Evolutionary conservation across 371 early-diverging fungal species (phyloP).

Genomic region (Apophysomyces variabilis): DNA sequence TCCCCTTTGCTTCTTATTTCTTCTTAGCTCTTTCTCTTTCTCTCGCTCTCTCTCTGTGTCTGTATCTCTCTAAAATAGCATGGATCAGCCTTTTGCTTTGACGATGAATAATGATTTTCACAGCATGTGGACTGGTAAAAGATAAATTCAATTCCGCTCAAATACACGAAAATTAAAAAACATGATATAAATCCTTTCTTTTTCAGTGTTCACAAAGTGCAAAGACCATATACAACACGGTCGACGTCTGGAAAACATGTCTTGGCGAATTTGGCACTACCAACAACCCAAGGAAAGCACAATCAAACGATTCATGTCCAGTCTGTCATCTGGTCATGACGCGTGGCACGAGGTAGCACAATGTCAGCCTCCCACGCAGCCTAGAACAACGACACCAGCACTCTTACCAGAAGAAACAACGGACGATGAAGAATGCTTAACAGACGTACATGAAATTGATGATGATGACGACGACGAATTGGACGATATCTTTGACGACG

Average conservation of each 20-base stretch:
- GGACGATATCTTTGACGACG: conserved; percentile 17
- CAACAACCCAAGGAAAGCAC: conserved; percentile 8
- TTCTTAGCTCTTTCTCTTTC: not conserved
- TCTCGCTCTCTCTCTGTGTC: too few relatives aligned
- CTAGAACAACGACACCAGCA: conserved; percentile 13
- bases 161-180: too few relatives aligned
- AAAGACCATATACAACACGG: conserved; percentile 17
- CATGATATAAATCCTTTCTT: not conserved
- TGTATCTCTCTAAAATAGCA: not conserved
- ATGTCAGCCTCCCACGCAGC: conserved; percentile 14
- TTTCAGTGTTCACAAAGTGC: conserved; percentile 16
- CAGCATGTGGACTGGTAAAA: conserved; percentile 5
- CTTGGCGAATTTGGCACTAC: conserved; percentile 19
- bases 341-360: conserved; percentile 29
- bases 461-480: conserved; percentile 20
- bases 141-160: too few relatives aligned
- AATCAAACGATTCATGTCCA: conserved; percentile 19
- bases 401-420: conserved; percentile 9
- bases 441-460: conserved; percentile 19
- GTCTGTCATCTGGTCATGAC: conserved; percentile 29
- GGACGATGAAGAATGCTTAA: conserved; percentile 22
- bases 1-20: not conserved
- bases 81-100: conserved; percentile 7
- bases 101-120: conserved; percentile 9
- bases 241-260: conserved; percentile 14